Evolutionary conservation across 495 filamentous ascomycete species (phyloP).

Genomic region (Aspergillus heteromorphus): DNA sequence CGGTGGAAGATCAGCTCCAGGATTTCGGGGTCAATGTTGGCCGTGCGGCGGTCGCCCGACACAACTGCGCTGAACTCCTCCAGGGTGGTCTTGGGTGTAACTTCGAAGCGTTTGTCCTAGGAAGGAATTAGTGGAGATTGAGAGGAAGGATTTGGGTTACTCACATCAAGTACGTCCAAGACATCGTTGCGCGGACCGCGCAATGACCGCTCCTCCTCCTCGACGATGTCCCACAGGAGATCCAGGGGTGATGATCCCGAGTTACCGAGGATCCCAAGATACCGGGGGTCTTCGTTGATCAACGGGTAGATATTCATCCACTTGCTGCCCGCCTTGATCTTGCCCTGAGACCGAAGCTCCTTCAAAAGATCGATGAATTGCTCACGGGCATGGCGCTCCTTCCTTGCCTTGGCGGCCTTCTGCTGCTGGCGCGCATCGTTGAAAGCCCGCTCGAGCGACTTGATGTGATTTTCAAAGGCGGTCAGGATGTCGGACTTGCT

Average conservation of each 20-base stretch:
- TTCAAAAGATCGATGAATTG: constrained; percentile 66
- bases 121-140: constrained; percentile 18
- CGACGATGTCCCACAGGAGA: constrained; percentile 93
- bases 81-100: constrained; percentile 77
- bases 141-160: constrained; percentile 18
- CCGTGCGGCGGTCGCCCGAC: constrained; percentile 76
- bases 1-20: constrained; percentile 75
- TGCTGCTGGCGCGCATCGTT: constrained; percentile 85
- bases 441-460: constrained; percentile 79
- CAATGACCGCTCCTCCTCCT: constrained; percentile 84
- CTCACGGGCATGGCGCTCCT: constrained; percentile 82
- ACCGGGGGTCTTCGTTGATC: constrained; percentile 77
- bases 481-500: constrained; percentile 86
- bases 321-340: constrained; percentile 84
- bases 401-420: constrained; percentile 70
- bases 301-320: constrained; percentile 80
- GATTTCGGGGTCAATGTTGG: constrained; percentile 72
- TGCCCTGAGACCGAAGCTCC: constrained; percentile 67
- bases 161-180: constrained; percentile 84
- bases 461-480: constrained; percentile 93
- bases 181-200: constrained; percentile 79
- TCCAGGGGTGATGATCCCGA: constrained; percentile 87
- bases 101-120: constrained; percentile 85
- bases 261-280: constrained; percentile 79
- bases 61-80: constrained; percentile 78